Base-by-base conservation (phyloP, 2,329 filamentous ascomycete species). In the Plenodomus biglobosus region DNA sequence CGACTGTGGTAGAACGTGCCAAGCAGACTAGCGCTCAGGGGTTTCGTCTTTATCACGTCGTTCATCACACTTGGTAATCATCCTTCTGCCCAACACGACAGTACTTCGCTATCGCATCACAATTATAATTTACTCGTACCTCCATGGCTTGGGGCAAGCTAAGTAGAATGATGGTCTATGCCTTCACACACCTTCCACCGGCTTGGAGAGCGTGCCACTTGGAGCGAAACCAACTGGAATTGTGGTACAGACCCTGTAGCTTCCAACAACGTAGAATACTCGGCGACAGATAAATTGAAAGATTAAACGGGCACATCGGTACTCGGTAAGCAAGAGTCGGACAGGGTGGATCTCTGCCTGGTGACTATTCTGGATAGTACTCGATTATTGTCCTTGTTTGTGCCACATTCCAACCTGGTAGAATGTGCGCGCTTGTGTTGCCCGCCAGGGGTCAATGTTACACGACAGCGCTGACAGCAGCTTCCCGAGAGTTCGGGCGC, bases 381-480 rank as follows among this genome's bases (percentile, higher is more conserved):
- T 20, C 20, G 39, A 10, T 20, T 46, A 21, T 38, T 46, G 16
- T 21, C 5, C 13, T 46, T 32, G 18, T 13, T 15, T n/a, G 39
- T 46, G 21, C 30, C 40, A 52, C 49, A 47, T 50, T 44, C 37
- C 41, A 15, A 8, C 13, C 32, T 49, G 24, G 18, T 51, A 40
- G 42, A 51, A 49, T 51, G 44, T 34, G 30, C 32, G 40, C 45
- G 42, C 43, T 44, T 46, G 35, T 30, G 37, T 13, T 44, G 21
- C 24, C 15, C 21, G 50, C 39, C 41, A 43, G 40, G 45, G 46
- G 40, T 34, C 42, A 40, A 52, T 38, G 55, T 61, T 40, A 30
- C 42, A 61, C 56, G 37, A 40, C 50, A 48, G 17, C 27, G 37
- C 21, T 34, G 39, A 45, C 24, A 40, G 19, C 16, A 37, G 18